Percentiles rank a stretch among this genome's conserved stretches.
phyloP scores from a whole-genome alignment of 495 filamentous ascomycete genomes.

The Tuber brumale region DNA sequence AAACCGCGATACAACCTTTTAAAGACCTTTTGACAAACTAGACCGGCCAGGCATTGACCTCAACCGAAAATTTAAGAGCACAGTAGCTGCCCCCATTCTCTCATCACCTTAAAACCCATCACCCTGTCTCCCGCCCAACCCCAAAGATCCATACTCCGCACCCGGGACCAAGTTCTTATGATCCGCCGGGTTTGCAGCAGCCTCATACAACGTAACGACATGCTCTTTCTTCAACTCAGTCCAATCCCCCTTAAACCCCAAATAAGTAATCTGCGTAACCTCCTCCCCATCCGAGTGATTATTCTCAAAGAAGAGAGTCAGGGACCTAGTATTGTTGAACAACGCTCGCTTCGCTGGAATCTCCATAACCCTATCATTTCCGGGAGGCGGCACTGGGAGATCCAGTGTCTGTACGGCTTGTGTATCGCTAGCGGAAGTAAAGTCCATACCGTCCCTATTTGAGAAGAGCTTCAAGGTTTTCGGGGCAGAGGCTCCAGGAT shows the following conservation, averaged over 20 bases:
- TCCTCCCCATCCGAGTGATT: conserved; percentile 60
- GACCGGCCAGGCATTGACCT: background rate
- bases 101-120: conserved; percentile 21
- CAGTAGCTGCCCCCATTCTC: background rate
- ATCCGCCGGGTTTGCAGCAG: conserved; percentile 82
- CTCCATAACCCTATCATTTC: conserved; percentile 76
- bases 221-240: conserved; percentile 78
- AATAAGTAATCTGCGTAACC: conserved; percentile 67
- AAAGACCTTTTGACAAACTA: background rate
- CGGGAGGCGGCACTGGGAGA: conserved; percentile 50
- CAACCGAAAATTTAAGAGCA: background rate
- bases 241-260: conserved; percentile 91
- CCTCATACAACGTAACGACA: conserved; percentile 81
- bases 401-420: conserved; percentile 68
- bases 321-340: conserved; percentile 71
- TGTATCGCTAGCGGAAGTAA: conserved; percentile 62
- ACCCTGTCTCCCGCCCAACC: conserved; percentile 29
- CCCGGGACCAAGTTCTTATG: conserved; percentile 49
- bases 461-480: conserved; percentile 73
- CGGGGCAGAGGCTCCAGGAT: conserved; percentile 63
- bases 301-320: conserved; percentile 78
- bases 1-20: background rate
- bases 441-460: conserved; percentile 84
- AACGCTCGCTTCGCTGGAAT: conserved; percentile 72
- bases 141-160: conserved; percentile 33